These are phyloP conservation scores for Boletus huronensis DNA, from an alignment of 768 basidiomycete genomes.

Conservation along the genomic window DNA sequence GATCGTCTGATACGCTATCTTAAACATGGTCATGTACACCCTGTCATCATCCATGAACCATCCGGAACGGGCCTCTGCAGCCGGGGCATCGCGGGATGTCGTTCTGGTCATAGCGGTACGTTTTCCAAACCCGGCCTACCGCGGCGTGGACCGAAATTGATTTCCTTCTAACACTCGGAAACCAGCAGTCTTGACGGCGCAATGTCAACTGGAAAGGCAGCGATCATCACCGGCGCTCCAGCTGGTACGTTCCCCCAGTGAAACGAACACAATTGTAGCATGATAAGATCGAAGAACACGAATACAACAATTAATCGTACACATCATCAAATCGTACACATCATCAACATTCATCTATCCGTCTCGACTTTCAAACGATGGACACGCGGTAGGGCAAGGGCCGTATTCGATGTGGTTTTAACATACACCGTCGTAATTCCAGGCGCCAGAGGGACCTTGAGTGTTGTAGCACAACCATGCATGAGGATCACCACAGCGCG, in stretches of 20 bases:
- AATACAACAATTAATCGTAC: neutral
- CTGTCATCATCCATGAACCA: too few relatives aligned
- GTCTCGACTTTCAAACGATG: neutral
- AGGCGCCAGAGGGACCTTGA: conserved; percentile 48
- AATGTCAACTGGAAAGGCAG: conserved; percentile 58
- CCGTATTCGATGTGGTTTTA: neutral
- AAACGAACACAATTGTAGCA: neutral
- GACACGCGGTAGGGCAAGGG: neutral
- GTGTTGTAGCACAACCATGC: neutral
- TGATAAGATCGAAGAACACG: too few relatives aligned
- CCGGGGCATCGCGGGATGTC: neutral
- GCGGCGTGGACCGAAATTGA: neutral
- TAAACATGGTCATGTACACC: neutral
- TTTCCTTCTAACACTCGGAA: neutral
- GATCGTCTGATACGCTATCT: neutral
- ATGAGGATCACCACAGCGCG: neutral
- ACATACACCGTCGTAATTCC: conserved; percentile 57
- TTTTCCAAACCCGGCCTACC: neutral
- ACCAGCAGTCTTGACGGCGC: neutral
- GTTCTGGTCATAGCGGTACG: too few relatives aligned
- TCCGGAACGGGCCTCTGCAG: neutral
- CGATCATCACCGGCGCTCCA: conserved; percentile 83
- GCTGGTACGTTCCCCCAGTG: conserved; percentile 47
- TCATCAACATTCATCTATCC: too few relatives aligned
- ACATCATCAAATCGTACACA: neutral